Evolutionary conservation across 2,329 filamentous ascomycete genomes (phyloP).

Genomic region (Verticillium zaregamsianum): DNA sequence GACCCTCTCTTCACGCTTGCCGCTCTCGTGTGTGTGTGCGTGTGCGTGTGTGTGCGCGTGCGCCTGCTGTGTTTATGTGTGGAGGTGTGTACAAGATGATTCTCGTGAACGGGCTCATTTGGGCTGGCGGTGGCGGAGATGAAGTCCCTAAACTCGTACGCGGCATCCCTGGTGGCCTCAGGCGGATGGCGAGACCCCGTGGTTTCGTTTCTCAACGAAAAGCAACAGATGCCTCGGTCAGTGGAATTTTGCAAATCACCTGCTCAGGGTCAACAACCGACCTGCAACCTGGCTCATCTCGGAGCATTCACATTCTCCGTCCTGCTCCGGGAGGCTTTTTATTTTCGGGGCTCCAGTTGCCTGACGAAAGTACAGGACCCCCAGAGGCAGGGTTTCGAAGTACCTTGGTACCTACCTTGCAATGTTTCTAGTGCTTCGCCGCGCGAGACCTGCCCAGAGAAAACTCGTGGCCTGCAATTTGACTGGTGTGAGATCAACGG

Average conservation of each 20-base stretch:
- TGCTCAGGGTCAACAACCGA: background rate
- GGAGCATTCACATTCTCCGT: background rate
- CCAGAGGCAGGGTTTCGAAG: background rate
- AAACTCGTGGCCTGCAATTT: conserved; percentile 2
- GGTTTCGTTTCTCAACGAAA: background rate
- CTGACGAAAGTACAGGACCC: background rate
- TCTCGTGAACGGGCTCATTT: background rate
- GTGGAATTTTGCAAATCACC: background rate
- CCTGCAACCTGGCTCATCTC: background rate
- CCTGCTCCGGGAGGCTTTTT: background rate
- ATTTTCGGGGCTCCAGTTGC: background rate
- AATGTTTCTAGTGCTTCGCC: background rate
- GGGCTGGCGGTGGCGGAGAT: background rate
- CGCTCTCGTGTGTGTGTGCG: background rate
- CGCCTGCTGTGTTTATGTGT: background rate
- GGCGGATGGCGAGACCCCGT: background rate
- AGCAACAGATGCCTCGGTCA: background rate
- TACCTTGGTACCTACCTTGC: background rate
- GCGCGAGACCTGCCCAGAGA: background rate
- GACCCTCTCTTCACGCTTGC: background rate
- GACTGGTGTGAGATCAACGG: background rate
- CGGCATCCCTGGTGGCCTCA: background rate
- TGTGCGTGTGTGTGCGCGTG: background rate
- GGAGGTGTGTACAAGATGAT: background rate
- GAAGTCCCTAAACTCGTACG: background rate